Evolutionary conservation across 1,139 yeast genomes (phyloP), one percentile per base, ranked within the genome.

Genomic region (Pichia sp.): DNA sequence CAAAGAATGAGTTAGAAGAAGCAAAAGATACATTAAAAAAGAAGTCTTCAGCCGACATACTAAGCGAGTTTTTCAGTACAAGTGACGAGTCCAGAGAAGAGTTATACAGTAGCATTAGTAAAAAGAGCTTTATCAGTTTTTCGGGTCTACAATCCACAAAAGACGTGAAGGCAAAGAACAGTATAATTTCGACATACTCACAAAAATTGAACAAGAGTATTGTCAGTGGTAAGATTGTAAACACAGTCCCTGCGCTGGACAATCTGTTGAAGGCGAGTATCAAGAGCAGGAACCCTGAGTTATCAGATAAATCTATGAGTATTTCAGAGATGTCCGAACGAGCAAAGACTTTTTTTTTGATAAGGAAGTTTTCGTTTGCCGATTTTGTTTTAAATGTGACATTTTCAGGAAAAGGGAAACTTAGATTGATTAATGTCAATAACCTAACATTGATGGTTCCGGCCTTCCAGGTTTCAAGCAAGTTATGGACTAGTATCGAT

Each of bases 361-460:
- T 85, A 55, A 76, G 78, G 34, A 71, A 76, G 9, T 71, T 85
- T 59, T 71, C 68, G 27, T 63, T 85, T 20, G 73, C 74, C 53
- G 74, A 81, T 12, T 74, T 81, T 42, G 68, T 75, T 2, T 65
- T 85, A 30, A 75, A 76, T 69, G 75, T 85, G 29, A 83, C 90
- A 4, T 78, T 83, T 57, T 79, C 77, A 61, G 82, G 86, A 49
- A 75, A 74, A 49, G 90, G 91, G 0, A 73, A 78, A 42, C 75
- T 73, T 64, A 72, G 85, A 58, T 63, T 84, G 55, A 75, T 84
- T 54, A 85, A 85, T 64, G 90, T 86, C 4, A 76, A 81, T 40
- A 76, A 81, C 61, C 82, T 86, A 59, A 70, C 75, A 16, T 70
- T 85, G 48, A 72, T 73, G 31, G 68, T 85, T 55, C 91, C 90